phyloP scores from a whole-genome alignment of 208 protist species.

The Leishmania gerbilli region DNA sequence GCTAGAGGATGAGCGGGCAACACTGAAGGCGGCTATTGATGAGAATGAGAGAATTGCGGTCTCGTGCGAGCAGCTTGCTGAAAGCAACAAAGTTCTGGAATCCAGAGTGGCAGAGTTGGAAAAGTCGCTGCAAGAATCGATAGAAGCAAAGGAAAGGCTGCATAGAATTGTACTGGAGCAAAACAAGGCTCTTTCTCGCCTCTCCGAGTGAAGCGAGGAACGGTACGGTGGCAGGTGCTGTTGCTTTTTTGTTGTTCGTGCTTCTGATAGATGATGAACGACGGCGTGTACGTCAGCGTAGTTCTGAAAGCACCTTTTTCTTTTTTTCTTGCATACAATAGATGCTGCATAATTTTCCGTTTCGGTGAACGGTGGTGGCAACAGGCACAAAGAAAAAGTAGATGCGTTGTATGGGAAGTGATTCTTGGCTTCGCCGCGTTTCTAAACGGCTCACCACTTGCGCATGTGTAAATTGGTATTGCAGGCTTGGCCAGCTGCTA shows the following conservation, averaged over 20 bases:
- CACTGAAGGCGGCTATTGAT: background rate
- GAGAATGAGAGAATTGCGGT: constrained; percentile 10
- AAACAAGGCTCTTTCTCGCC: constrained; percentile 63
- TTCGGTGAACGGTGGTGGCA: background rate
- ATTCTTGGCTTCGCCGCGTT: background rate
- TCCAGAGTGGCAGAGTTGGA: constrained; percentile 27
- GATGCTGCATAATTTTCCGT: background rate
- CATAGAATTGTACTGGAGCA: constrained; percentile 83
- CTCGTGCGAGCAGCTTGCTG: constrained; percentile 10
- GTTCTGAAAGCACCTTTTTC: background rate
- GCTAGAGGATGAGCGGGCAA: constrained; percentile 27
- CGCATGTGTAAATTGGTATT: background rate
- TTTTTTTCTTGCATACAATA: background rate
- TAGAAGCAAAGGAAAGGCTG: constrained; percentile 73
- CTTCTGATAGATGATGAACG: background rate
- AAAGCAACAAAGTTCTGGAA: constrained; percentile 25
- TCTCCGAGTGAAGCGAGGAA: constrained; percentile 43
- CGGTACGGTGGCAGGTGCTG: background rate
- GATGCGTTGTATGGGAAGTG: background rate
- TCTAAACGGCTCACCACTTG: background rate
- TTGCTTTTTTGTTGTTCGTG: constrained; percentile 5
- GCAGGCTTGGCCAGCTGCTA: background rate
- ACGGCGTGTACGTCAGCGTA: background rate
- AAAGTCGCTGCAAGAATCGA: constrained; percentile 45
- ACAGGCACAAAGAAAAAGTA: background rate